These are phyloP conservation scores for Colletotrichum eleusines DNA, from an alignment of 2,329 filamentous ascomycete genomes.

Conservation along the genomic window DNA sequence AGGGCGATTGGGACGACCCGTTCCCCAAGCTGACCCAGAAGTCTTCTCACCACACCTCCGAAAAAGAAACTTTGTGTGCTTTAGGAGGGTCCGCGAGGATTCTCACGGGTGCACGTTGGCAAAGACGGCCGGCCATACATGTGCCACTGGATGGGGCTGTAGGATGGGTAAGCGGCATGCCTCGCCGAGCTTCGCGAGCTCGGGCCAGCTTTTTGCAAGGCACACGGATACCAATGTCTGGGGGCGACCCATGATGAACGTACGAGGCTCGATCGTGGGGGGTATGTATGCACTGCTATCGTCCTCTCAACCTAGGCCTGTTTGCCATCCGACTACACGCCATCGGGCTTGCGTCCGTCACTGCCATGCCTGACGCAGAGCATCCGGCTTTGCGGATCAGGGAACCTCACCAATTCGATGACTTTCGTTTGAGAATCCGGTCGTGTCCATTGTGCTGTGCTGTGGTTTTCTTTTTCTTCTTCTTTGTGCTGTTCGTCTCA, in stretches of 20 bases:
- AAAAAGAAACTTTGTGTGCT: neutral
- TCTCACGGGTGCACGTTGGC: neutral
- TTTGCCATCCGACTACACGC: neutral
- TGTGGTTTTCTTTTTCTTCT: neutral
- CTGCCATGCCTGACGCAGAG: neutral
- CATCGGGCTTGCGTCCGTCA: neutral
- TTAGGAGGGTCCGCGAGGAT: neutral
- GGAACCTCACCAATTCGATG: neutral
- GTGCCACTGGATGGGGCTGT: neutral
- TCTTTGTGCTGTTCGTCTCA: constrained; percentile 31
- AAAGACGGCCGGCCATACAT: too few relatives aligned
- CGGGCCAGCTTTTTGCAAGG: neutral
- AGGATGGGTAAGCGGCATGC: neutral
- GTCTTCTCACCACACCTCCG: neutral
- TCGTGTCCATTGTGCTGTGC: constrained; percentile 32
- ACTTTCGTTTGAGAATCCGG: constrained; percentile 13
- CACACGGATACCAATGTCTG: neutral
- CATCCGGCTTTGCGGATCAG: neutral
- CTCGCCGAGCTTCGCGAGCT: neutral
- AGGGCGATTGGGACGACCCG: neutral
- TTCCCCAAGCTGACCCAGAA: neutral
- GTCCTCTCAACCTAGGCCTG: neutral
- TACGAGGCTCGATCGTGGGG: neutral
- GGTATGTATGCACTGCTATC: neutral
- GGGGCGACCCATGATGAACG: neutral